Evolutionary conservation across 495 filamentous ascomycete genomes (phyloP).

Genomic region (Durotheca rogersii): DNA sequence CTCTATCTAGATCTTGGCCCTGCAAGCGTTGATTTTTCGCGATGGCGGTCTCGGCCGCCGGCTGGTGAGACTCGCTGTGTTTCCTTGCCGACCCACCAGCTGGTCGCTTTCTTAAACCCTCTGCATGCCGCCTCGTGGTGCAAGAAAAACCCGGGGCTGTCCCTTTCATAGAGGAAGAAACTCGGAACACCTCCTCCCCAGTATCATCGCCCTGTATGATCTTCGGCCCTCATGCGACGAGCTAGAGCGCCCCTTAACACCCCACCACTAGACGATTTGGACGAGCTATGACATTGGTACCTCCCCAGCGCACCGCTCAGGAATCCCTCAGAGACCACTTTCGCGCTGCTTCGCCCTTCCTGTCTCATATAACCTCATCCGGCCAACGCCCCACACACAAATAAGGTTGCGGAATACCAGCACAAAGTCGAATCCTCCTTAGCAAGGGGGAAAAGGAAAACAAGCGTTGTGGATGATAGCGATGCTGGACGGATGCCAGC

Average conservation of each 20-base stretch:
- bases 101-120: conserved; percentile 48
- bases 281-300: conserved; percentile 25
- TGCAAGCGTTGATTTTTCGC: conserved; percentile 25
- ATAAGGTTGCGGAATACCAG: conserved; percentile 16
- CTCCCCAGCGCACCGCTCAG: conserved; percentile 7
- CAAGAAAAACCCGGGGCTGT: conserved; percentile 26
- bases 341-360: conserved; percentile 24
- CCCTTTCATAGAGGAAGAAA: conserved; percentile 42
- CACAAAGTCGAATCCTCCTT: conserved; percentile 7
- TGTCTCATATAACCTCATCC: conserved; percentile 22
- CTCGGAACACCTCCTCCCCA: conserved; percentile 42
- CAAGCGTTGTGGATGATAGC: conserved; percentile 24
- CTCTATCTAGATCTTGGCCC: conserved; percentile 14
- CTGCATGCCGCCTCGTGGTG: conserved; percentile 28
- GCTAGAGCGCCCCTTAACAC: conserved; percentile 16
- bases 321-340: conserved; percentile 16
- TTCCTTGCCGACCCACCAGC: conserved; percentile 33
- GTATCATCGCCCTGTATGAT: conserved; percentile 46
- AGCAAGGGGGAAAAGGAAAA: conserved; percentile 18
- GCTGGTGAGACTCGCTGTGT: conserved; percentile 34
- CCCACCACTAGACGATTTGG: conserved; percentile 16
- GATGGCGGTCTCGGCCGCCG: conserved; percentile 32
- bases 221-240: conserved; percentile 44
- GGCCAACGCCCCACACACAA: conserved; percentile 6
- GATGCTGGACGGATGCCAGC: conserved; percentile 51